phyloP scores from a whole-genome alignment of 2,329 filamentous ascomycete species.

The Ceratocystis smalleyi region DNA sequence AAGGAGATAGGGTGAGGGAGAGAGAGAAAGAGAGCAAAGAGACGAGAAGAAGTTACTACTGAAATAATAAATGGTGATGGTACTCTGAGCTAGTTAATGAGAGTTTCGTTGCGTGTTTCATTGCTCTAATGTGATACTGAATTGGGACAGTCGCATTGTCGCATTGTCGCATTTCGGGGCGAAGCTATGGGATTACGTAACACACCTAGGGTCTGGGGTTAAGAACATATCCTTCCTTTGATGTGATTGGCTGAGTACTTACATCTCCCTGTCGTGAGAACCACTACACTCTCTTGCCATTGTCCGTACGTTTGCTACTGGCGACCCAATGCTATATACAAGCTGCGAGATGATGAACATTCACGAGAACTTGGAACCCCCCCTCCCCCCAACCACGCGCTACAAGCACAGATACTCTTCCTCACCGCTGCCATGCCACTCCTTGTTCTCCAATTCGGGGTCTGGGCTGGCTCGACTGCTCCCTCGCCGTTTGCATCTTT shows the following conservation, averaged over 20 bases:
- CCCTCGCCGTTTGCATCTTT: constrained; percentile 58
- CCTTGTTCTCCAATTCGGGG: no score
- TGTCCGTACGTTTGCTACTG: no score
- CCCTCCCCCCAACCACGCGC: background rate
- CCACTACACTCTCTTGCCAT: background rate
- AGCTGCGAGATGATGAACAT: no score
- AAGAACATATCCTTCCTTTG: background rate
- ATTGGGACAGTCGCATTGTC: background rate
- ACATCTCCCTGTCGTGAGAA: background rate
- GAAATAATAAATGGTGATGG: no score
- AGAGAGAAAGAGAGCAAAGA: background rate
- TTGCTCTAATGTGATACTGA: background rate
- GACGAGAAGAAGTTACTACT: no score
- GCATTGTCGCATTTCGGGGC: background rate
- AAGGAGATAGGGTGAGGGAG: background rate
- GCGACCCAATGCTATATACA: no score
- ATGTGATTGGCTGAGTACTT: background rate
- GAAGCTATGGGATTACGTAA: background rate
- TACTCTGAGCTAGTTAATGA: no score
- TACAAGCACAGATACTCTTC: no score
- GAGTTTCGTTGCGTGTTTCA: no score
- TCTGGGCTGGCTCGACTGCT: constrained; percentile 45
- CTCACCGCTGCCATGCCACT: background rate
- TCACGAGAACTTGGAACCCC: no score
- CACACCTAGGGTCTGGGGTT: background rate